Base-by-base conservation (phyloP, 1,139 yeast species). In the Saccharomyces pastorianus region DNA sequence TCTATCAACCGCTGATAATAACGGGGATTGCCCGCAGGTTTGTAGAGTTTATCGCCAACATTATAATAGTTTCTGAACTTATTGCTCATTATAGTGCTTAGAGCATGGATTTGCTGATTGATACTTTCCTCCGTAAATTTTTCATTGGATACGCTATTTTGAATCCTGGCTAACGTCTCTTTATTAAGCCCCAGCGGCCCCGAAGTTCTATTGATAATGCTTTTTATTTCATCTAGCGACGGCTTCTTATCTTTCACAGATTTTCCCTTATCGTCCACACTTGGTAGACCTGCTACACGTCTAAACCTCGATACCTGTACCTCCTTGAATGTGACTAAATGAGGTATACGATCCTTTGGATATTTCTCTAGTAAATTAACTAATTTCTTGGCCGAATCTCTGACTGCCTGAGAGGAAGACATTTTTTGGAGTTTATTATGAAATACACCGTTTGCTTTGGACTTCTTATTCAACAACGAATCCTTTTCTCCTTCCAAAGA, bases 11-110 rank as follows among this genome's bases (percentile, higher is more conserved):
- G 78, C 46, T 76, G 78, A 66, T 90, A 90, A 66, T 90, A 90
- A 51, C 78, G 72, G 2, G 96, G 91, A 68, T 89, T 88, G 1
- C 96, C 96, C 65, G 84, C 83, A 31, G 97, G 97, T 61, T 72
- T 76, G 64, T 81, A 71, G 58, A 90, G 71, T 68, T 85, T 85
- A 52, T 83, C 85, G 56, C 83, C 84, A 42, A 84, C 76, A 59
- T 78, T 74, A 67, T 85, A 86, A 64, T 82, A 81, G 58, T 80
- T 78, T 64, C 76, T 77, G 72, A 84, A 84, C 65, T 83, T 83
- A 67, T 83, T 84, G 59, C 77, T 78, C 53, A 78, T 78, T 59
- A 86, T 71, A 61, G 79, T 81, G 53, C 83, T 75, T 56, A 85
- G 71, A 2, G 90, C 78, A 53, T 73, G 72, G 58, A 79, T 80